Evolutionary conservation across 2,329 filamentous ascomycete species (phyloP).

Genomic region (Diplodia corticola): DNA sequence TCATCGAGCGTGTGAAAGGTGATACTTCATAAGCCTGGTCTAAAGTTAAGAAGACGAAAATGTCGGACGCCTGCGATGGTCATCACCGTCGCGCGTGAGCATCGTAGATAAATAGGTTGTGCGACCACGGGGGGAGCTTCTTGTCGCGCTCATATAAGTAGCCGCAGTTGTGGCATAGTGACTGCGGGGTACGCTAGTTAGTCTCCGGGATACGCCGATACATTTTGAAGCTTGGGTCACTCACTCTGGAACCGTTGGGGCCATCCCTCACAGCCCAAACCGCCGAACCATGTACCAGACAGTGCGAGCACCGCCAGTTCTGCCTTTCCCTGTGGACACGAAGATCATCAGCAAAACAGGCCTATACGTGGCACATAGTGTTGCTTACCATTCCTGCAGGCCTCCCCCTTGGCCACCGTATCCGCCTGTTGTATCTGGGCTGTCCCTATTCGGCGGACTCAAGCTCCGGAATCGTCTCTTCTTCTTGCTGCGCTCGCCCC

Average conservation of each 20-base stretch:
- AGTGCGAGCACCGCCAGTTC: slow-evolving; percentile 87
- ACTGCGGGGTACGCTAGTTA: slow-evolving; percentile 49
- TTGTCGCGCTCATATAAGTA: slow-evolving; percentile 85
- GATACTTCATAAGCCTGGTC: slow-evolving; percentile 17
- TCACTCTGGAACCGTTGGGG: slow-evolving; percentile 77
- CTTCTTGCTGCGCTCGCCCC: slow-evolving; percentile 92
- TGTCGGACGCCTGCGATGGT: neutral
- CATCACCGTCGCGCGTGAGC: slow-evolving; percentile 18
- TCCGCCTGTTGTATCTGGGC: slow-evolving; percentile 68
- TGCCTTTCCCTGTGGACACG: slow-evolving; percentile 62
- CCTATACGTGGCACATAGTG: neutral
- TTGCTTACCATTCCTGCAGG: slow-evolving; percentile 45
- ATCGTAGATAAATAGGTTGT: slow-evolving; percentile 62
- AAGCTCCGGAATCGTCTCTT: slow-evolving; percentile 89
- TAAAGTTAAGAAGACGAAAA: slow-evolving; percentile 1
- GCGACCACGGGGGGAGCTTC: slow-evolving; percentile 75
- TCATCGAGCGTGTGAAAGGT: neutral
- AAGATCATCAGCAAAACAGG: slow-evolving; percentile 6
- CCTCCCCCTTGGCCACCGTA: slow-evolving; percentile 68
- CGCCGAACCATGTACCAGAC: slow-evolving; percentile 80
- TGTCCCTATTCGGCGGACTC: slow-evolving; percentile 79
- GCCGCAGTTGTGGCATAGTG: slow-evolving; percentile 91
- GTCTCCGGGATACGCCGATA: neutral
- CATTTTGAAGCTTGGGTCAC: slow-evolving; percentile 37
- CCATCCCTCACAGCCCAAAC: slow-evolving; percentile 96